Evolutionary conservation across 176 grass and related monocot species (phyloP).

Genomic region (Oryza longistaminata): DNA sequence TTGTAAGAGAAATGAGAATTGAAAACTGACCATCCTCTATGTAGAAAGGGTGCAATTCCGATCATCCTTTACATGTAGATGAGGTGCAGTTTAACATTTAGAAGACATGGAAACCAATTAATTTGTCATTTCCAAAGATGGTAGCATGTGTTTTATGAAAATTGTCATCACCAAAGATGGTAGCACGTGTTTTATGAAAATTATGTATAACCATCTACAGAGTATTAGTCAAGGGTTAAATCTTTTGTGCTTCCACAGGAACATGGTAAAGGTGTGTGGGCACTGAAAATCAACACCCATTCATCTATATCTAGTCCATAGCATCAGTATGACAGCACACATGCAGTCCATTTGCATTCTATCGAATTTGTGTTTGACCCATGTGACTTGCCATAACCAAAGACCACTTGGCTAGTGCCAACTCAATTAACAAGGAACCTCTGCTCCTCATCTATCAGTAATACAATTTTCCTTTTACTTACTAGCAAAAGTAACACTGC

Average conservation of each 20-base stretch:
- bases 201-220: slow-evolving; percentile 7
- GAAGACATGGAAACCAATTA: not conserved
- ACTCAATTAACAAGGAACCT: not conserved
- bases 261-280: slow-evolving; percentile 18
- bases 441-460: not conserved
- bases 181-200: slow-evolving; percentile 19
- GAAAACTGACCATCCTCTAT: not conserved
- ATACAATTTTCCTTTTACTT: slow-evolving; percentile 1
- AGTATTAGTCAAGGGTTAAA: slow-evolving; percentile 2
- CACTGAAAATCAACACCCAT: not conserved
- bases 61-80: not conserved
- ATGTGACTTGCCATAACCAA: slow-evolving; percentile 5
- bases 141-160: slow-evolving; percentile 21
- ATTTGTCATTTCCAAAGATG: not conserved
- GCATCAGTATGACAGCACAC: not conserved
- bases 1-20: slow-evolving; percentile 4
- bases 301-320: not conserved
- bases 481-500: slow-evolving; percentile 10
- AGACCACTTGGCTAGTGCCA: not conserved
- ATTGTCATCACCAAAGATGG: not conserved
- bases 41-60: not conserved
- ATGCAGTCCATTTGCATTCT: not conserved
- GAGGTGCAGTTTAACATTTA: not conserved
- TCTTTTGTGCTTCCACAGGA: slow-evolving; percentile 11
- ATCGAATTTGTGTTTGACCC: not conserved